phyloP scores from a whole-genome alignment of 768 basidiomycete species.

The Postia placenta region DNA sequence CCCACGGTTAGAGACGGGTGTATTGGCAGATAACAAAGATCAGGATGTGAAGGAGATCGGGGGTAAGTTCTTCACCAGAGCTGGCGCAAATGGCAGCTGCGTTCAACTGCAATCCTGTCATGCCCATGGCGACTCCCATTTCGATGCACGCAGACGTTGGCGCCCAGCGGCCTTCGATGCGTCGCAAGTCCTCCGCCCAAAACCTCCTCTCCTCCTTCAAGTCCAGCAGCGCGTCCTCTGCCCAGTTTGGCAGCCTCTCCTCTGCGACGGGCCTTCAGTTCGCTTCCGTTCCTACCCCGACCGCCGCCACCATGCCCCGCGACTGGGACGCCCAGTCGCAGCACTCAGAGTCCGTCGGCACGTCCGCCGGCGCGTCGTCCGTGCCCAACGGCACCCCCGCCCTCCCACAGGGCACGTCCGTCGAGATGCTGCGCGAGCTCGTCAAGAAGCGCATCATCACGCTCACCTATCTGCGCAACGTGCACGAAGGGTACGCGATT shows the following conservation, averaged over 20 bases:
- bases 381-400: conserved; percentile 12
- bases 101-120: conserved; percentile 15
- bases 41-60: not conserved
- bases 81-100: conserved; percentile 9
- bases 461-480: conserved; percentile 77
- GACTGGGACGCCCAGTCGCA: conserved; percentile 75
- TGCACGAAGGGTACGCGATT: conserved; percentile 74
- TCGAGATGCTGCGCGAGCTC: conserved; percentile 74
- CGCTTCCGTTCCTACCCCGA: conserved; percentile 21
- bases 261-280: conserved; percentile 26
- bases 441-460: conserved; percentile 83
- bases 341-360: conserved; percentile 35
- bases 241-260: conserved; percentile 15
- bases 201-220: conserved; percentile 79
- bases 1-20: not conserved
- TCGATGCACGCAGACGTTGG: conserved; percentile 18
- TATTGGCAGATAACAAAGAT: too few relatives aligned
- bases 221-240: conserved; percentile 14
- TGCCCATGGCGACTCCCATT: conserved; percentile 22
- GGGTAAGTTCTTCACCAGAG: not conserved
- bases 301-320: conserved; percentile 29
- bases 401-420: conserved; percentile 53
- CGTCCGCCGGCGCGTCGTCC: conserved; percentile 8
- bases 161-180: conserved; percentile 37
- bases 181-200: conserved; percentile 82